These are phyloP conservation scores for Leptographium radiaticola DNA, from an alignment of 2,329 filamentous ascomycete species.

Conservation along the genomic window DNA sequence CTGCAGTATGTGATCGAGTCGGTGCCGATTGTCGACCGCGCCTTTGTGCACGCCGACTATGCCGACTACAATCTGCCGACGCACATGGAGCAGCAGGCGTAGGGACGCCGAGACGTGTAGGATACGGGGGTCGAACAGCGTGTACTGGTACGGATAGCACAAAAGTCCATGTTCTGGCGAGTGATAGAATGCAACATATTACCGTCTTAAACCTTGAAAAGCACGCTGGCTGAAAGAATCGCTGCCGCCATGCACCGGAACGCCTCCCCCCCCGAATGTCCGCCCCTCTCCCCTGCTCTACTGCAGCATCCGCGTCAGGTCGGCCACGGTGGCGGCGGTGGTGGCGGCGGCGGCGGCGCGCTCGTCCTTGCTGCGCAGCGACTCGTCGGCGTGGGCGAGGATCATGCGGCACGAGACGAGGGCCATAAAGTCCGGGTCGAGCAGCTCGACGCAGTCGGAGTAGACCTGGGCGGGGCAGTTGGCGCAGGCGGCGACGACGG, in stretches of 20 bases:
- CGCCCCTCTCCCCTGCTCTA: neutral
- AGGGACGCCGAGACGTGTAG: neutral
- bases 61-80: conserved; percentile 48
- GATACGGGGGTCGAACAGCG: neutral
- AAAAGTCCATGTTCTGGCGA: no score
- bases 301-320: neutral
- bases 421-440: conserved; percentile 13
- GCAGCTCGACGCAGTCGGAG: conserved; percentile 7
- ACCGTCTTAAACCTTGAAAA: no score
- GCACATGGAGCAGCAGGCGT: conserved; percentile 35
- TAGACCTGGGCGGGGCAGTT: conserved; percentile 14
- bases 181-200: no score
- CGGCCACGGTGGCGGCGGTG: neutral
- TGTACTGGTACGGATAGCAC: no score
- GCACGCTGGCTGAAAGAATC: no score
- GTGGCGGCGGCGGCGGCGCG: neutral
- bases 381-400: conserved; percentile 8
- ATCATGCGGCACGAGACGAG: conserved; percentile 12
- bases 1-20: conserved; percentile 77
- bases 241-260: no score
- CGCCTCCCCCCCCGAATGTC: neutral
- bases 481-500: conserved; percentile 9
- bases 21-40: conserved; percentile 63
- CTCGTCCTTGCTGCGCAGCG: conserved; percentile 9
- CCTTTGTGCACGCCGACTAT: conserved; percentile 57